These are phyloP conservation scores for Fereydounia khargensis DNA, from an alignment of 1,284 basidiomycete species.

Conservation along the genomic window DNA sequence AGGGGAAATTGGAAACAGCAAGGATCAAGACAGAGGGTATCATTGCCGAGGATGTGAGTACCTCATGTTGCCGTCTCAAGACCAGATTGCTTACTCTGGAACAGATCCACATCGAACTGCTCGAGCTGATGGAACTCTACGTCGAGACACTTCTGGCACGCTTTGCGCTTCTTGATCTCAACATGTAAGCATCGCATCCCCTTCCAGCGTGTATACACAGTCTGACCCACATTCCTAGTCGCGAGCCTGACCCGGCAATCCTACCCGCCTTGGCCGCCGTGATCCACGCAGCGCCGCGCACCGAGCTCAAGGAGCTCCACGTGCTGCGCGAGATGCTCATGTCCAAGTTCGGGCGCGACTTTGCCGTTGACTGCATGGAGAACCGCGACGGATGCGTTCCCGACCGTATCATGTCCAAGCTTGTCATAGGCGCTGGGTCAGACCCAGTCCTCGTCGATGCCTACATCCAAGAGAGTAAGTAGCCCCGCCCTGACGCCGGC, in stretches of 20 bases:
- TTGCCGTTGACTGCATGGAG: slow-evolving; percentile 74
- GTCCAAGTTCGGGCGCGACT: slow-evolving; percentile 87
- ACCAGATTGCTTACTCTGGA: background rate
- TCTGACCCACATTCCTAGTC: slow-evolving; percentile 56
- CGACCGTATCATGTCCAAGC: slow-evolving; percentile 72
- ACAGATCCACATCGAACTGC: slow-evolving; percentile 44
- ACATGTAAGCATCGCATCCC: slow-evolving; percentile 61
- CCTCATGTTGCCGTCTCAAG: background rate
- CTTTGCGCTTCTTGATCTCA: slow-evolving; percentile 84
- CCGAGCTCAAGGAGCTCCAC: slow-evolving; percentile 74
- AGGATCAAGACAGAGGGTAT: slow-evolving; percentile 77
- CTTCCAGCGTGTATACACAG: background rate
- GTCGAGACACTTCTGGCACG: slow-evolving; percentile 87
- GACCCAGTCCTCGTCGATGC: background rate
- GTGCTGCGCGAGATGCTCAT: slow-evolving; percentile 86
- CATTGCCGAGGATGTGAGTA: slow-evolving; percentile 74
- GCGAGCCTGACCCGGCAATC: slow-evolving; percentile 80
- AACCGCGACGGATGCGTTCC: slow-evolving; percentile 76
- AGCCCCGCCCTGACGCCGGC: no score
- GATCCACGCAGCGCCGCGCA: slow-evolving; percentile 84
- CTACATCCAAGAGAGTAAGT: background rate
- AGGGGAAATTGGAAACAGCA: slow-evolving; percentile 76
- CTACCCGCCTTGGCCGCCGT: slow-evolving; percentile 73
- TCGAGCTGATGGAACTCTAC: slow-evolving; percentile 91
- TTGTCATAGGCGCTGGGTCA: slow-evolving; percentile 67